These are phyloP conservation scores for Leccinum fibrillosum DNA, from an alignment of 768 basidiomycete species.

Conservation along the genomic window DNA sequence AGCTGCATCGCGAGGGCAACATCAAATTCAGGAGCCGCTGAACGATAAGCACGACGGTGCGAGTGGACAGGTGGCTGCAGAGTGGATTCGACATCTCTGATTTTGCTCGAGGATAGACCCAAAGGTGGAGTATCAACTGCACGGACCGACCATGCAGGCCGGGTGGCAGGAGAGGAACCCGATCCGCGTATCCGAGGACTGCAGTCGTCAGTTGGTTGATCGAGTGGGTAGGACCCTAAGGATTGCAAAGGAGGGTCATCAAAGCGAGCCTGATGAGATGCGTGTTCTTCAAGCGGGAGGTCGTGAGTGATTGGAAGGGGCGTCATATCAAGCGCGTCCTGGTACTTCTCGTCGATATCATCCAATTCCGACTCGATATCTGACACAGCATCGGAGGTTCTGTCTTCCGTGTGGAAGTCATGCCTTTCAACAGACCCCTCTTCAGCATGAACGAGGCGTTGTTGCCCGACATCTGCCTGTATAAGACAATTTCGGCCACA, in stretches of 20 bases:
- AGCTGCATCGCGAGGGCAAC: conserved; percentile 78
- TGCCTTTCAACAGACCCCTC: conserved; percentile 1
- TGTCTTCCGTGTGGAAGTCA: conserved; percentile 1
- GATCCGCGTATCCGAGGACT: conserved; percentile 14
- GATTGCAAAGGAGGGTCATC: conserved; percentile 12
- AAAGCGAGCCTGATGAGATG: conserved; percentile 4
- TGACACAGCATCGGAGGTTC: conserved; percentile 9
- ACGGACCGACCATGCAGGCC: conserved; percentile 31
- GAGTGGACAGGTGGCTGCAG: conserved; percentile 16
- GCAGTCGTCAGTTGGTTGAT: conserved; percentile 11
- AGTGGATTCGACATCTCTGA: neutral
- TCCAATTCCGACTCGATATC: conserved; percentile 25
- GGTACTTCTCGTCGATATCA: conserved; percentile 29
- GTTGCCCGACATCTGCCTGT: conserved; percentile 1
- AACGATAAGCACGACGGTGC: conserved; percentile 32
- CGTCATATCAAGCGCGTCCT: conserved; percentile 29
- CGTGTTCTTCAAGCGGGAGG: conserved; percentile 18
- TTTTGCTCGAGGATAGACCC: conserved; percentile 12
- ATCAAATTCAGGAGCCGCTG: conserved; percentile 50
- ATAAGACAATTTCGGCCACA: neutral
- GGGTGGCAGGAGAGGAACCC: conserved; percentile 8
- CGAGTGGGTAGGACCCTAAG: conserved; percentile 1
- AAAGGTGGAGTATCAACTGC: conserved; percentile 23
- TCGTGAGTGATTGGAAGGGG: conserved; percentile 17
- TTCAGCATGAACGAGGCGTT: conserved; percentile 1